Percentiles rank a stretch among this genome's conserved stretches.
These are phyloP conservation scores for Begonia masoniana DNA, from an alignment of 306 rosid genomes.

Conservation along the genomic window DNA sequence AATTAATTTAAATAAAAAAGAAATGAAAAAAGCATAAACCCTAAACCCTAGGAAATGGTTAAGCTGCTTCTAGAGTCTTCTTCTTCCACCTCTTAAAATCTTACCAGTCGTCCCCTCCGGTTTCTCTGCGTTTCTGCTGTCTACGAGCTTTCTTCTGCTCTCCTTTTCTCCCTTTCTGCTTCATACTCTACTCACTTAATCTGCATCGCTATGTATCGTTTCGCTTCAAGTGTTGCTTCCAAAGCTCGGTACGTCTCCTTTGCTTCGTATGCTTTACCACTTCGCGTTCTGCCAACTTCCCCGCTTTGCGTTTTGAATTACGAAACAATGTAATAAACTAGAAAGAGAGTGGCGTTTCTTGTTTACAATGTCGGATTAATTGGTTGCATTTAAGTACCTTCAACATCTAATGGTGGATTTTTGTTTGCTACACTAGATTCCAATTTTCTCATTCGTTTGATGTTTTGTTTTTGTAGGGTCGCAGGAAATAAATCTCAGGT, in stretches of 20 bases:
- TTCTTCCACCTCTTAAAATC: conserved; percentile 22
- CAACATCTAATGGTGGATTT: too few relatives aligned
- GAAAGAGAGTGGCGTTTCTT: too few relatives aligned
- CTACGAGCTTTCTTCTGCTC: neutral
- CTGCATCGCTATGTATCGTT: conserved; percentile 50
- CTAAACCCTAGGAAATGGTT: conserved; percentile 46
- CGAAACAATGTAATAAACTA: too few relatives aligned
- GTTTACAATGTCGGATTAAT: too few relatives aligned
- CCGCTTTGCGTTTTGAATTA: neutral
- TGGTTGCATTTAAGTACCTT: too few relatives aligned
- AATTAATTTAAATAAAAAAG: too few relatives aligned
- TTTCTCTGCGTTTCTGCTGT: neutral
- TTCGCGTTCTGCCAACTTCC: neutral
- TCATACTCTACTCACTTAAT: neutral
- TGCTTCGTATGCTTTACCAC: neutral
- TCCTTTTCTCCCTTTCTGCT: neutral
- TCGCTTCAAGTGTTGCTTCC: conserved; percentile 68
- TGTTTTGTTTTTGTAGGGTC: conserved; percentile 32
- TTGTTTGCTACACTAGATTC: neutral
- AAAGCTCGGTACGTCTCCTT: conserved; percentile 49
- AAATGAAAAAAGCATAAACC: conserved; percentile 27
- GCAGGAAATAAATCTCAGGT: conserved; percentile 64
- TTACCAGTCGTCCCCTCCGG: neutral
- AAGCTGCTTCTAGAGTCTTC: conserved; percentile 62
- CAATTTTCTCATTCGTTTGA: neutral